Evolutionary conservation across 1,284 basidiomycete genomes (phyloP).

Genomic region (Athelia sp.): DNA sequence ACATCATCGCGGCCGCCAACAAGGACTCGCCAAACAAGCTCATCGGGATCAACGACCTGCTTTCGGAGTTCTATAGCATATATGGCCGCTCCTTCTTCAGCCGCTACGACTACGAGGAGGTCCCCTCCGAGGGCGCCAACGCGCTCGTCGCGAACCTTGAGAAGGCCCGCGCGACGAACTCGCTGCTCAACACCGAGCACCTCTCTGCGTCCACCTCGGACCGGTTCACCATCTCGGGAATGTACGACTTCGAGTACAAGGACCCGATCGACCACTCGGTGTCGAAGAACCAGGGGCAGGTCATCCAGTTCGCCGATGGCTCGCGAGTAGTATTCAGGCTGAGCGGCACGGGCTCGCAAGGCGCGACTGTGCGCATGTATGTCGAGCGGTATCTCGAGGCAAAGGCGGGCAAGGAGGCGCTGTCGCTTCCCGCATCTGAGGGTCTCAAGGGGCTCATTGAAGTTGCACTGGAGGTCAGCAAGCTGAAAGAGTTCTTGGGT

Average conservation of each 20-base stretch:
- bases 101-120: constrained; percentile 98
- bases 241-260: constrained; percentile 92
- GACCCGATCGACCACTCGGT: constrained; percentile 96
- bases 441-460: constrained; percentile 95
- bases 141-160: constrained; percentile 82
- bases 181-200: constrained; percentile 65
- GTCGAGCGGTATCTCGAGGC: constrained; percentile 84
- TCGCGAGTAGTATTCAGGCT: constrained; percentile 93
- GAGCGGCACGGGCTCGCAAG: constrained; percentile 92
- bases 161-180: constrained; percentile 59
- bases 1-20: constrained; percentile 94
- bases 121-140: constrained; percentile 86
- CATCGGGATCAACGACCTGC: constrained; percentile 85
- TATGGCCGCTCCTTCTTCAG: constrained; percentile 99
- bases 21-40: constrained; percentile 71
- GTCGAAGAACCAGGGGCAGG: constrained; percentile 94
- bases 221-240: constrained; percentile 74
- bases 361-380: constrained; percentile 92
- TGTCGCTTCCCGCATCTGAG: constrained; percentile 75
- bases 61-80: constrained; percentile 82
- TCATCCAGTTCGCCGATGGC: constrained; percentile 89
- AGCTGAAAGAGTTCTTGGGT: constrained; percentile 82
- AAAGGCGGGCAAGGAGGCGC: constrained; percentile 71
- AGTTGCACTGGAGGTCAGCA: constrained; percentile 82
- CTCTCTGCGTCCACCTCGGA: constrained; percentile 62